Evolutionary conservation across 257 asterid species (phyloP), one percentile per base, ranked within the genome.

Genomic region (Solanum ahanhuiri): DNA sequence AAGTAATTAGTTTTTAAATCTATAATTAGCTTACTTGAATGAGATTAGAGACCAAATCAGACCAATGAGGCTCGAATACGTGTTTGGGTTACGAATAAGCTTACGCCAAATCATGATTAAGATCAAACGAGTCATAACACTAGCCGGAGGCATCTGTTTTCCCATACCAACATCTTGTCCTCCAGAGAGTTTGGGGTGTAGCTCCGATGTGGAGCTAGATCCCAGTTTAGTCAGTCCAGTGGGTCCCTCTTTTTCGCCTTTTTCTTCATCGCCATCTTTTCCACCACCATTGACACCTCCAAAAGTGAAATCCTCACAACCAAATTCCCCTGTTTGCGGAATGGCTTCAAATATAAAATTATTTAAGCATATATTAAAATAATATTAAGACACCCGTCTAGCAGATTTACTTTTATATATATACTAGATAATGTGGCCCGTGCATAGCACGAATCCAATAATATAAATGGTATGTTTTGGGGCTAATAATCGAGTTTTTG

Each of bases 31-130:
- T 89, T 89, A 94, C 99, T 94, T 89, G 86, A 86, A 95, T 6
- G 98, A 89, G 83, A 97, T 84, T 9, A 97, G 85, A 15, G 99
- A 92, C 99, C 99, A 97, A 45, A 94, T 92, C 35, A 97, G 89
- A 88, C 99, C 99, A 77, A 97, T 72, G 89, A 97, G 98, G 90
- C 98, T 95, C 12, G 99, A 97, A 86, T 97, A 97, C 22, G 99
- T 95, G 93, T 95, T 97, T 39, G 98, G 99, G 86, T 97, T 97
- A 5, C 99, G 93, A 89, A 97, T 95, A 85, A 97, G 99, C 85
- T 95, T 97, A 28, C 99, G 98, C 99, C 99, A 97, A 30, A 97
- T 98, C 99, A 97, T 97, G 86, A 95, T 97, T 90, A 97, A 86
- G 87, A 97, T 97, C 9, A 97, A 95, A 35, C 99, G 94, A 1